phyloP scores from a whole-genome alignment of 1,284 basidiomycete genomes.

The Ceratorhiza oryzae-sativae region DNA sequence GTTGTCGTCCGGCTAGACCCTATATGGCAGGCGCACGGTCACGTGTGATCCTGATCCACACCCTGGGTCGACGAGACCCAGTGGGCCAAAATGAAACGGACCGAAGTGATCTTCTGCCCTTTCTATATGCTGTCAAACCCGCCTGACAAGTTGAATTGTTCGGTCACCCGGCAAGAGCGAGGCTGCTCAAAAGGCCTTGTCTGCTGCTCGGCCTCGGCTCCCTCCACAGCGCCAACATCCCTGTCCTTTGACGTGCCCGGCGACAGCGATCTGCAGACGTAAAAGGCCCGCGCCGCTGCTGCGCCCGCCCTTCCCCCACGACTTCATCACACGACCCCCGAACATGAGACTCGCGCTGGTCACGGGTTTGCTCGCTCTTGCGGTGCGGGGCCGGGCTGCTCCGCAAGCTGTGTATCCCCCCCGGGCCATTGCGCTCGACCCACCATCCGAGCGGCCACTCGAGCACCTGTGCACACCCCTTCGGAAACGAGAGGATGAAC shows the following conservation, averaged over 20 bases:
- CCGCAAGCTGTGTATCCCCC: conserved; percentile 12
- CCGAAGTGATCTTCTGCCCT: conserved; percentile 32
- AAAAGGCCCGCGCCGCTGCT: neutral
- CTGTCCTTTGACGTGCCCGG: conserved; percentile 18
- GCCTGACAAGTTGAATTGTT: neutral
- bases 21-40: conserved; percentile 27
- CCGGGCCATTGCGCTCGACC: conserved; percentile 3
- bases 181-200: neutral
- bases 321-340: neutral
- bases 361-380: conserved; percentile 27
- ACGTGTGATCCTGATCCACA: conserved; percentile 14
- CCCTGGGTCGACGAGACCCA: neutral
- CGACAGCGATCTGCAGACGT: conserved; percentile 22
- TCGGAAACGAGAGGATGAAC: conserved; percentile 3
- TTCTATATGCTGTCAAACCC: conserved; percentile 27
- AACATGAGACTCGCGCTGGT: conserved; percentile 37
- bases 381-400: conserved; percentile 10
- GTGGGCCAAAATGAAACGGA: conserved; percentile 1
- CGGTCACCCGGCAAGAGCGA: conserved; percentile 24
- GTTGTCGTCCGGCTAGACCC: neutral
- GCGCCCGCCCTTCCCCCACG: conserved; percentile 1
- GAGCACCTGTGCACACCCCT: neutral
- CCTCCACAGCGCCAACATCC: neutral
- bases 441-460: neutral
- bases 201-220: conserved; percentile 8